Base-by-base conservation (phyloP, 2,329 filamentous ascomycete genomes). In the Colletotrichum paranaense region DNA sequence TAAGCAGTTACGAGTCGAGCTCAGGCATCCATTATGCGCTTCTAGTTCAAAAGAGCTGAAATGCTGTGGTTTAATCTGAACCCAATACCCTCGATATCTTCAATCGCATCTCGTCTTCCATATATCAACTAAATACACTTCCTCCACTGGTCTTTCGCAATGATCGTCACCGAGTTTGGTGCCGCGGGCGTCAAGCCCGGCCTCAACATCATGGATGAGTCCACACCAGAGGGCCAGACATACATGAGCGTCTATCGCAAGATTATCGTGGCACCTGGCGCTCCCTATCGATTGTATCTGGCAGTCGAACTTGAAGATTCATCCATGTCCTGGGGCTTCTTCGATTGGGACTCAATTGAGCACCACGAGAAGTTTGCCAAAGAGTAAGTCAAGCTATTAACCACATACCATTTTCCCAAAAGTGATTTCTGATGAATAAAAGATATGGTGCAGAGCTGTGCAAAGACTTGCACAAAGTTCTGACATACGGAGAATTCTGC, bases 261-360 rank as follows among this genome's bases (percentile, higher is more conserved):
- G 11, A 62, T 74, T 9, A 74, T 70, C 4, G 72, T 62, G 11
- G 52, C 66, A n/a, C 70, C 75, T 9, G 75, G 75, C 0, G 77
- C 76, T 8, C 78, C 78, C 2, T 74, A 70, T 19, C 62, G 66
- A 2, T 65, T 78, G 1, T 78, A 74, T 52, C 77, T 74, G 74
- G 75, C 77, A 7, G 57, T 76, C 7, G 77, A 79, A 35, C 55
- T 74, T 12, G 75, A 79, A 26, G 68, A 76, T 14, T 75, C 78
- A 4, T 70, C 64, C 26, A 73, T 73, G 5, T 12, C 76, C 11
- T 79, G 78, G 77, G 67, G 67, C 1, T 77, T 79, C 32, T 79
- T 79, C 16, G 78, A 78, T 49, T 79, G 77, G 72, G 76, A 77
- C 28, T 78, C 77, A 0, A 53, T 79, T 4, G 77, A 77, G 35